Evolutionary conservation across 257 asterid genomes (phyloP).

Genomic region (Solanum pimpinellifolium): DNA sequence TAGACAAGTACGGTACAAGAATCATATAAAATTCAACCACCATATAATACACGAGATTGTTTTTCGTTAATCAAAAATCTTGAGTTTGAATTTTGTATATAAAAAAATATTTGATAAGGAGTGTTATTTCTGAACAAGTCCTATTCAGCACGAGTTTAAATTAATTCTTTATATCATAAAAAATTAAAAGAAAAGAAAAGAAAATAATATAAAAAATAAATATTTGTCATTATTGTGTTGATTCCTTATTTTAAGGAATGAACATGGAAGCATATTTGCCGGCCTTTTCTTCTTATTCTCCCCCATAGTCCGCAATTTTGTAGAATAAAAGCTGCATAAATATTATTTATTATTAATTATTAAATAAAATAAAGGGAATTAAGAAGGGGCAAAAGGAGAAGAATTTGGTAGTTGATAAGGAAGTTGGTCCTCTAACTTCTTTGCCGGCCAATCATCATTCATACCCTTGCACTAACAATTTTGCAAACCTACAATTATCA

Average conservation of each 20-base stretch:
- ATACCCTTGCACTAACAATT: not conserved
- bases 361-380: not conserved
- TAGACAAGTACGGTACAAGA: not conserved
- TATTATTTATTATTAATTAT: not conserved
- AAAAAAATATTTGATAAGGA: not conserved
- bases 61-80: not conserved
- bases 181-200: not conserved
- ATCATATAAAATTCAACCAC: not conserved
- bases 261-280: not conserved
- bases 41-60: too few species aligned
- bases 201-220: not conserved
- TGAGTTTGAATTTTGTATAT: not conserved
- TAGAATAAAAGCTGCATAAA: not conserved
- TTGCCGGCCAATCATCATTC: not conserved
- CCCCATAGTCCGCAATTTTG: not conserved
- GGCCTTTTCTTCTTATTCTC: not conserved
- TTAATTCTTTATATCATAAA: not conserved
- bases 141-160: rapidly evolving
- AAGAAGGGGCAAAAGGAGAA: not conserved
- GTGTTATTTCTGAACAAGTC: too few species aligned
- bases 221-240: not conserved
- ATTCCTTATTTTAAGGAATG: not conserved
- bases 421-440: not conserved
- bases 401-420: not conserved
- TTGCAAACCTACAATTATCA: not conserved